These are phyloP conservation scores for Verticillium alfalfae DNA, from an alignment of 2,329 filamentous ascomycete genomes.

Conservation along the genomic window DNA sequence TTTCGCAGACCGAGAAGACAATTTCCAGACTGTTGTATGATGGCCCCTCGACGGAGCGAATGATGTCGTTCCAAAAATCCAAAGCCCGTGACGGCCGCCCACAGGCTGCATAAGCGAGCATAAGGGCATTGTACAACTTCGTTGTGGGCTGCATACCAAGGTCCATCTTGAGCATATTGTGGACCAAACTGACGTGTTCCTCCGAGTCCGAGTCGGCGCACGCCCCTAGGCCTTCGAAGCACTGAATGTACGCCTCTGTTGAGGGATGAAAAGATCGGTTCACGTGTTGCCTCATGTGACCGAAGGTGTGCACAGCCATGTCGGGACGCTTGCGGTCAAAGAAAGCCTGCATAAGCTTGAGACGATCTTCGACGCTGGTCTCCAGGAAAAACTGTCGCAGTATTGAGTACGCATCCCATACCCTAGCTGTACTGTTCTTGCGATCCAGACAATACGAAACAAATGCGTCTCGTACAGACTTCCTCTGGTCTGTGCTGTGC, in stretches of 20 bases:
- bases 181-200: conserved; percentile 67
- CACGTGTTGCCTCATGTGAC: conserved; percentile 82
- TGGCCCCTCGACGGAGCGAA: conserved; percentile 78
- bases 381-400: conserved; percentile 60
- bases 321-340: conserved; percentile 73
- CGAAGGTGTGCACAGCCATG: conserved; percentile 82
- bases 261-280: conserved; percentile 60
- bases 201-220: conserved; percentile 29
- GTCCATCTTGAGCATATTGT: conserved; percentile 95
- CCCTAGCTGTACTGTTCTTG: conserved; percentile 55
- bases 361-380: conserved; percentile 59
- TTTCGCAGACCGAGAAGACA: conserved; percentile 74
- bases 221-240: conserved; percentile 69
- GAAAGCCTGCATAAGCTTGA: conserved; percentile 74
- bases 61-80: conserved; percentile 79
- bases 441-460: conserved; percentile 62
- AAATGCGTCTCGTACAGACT: conserved; percentile 60
- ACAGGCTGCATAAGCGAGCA: conserved; percentile 75
- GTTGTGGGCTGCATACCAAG: conserved; percentile 73
- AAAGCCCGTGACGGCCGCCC: conserved; percentile 62
- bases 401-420: conserved; percentile 63
- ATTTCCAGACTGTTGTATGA: conserved; percentile 75
- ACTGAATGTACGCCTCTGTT: conserved; percentile 69
- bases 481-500: conserved; percentile 65
- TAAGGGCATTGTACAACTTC: conserved; percentile 73